These are phyloP conservation scores for Rhizopogon vinicolor DNA, from an alignment of 768 basidiomycete genomes.

Conservation along the genomic window DNA sequence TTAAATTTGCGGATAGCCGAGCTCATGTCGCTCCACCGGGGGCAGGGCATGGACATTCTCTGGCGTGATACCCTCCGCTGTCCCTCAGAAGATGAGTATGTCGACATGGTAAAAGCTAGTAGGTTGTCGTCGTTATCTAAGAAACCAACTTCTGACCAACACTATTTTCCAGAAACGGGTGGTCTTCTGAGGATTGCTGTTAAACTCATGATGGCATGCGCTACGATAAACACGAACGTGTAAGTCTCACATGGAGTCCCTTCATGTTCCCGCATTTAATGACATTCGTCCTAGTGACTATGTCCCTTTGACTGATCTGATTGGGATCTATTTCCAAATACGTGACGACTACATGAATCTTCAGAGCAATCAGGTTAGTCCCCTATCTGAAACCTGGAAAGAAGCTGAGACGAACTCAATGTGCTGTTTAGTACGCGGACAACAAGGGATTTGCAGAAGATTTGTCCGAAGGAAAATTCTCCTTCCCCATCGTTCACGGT, in stretches of 20 bases:
- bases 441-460: slow-evolving; percentile 93
- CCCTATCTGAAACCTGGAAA: too few relatives aligned
- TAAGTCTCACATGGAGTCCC: slow-evolving; percentile 26
- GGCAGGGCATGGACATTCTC: slow-evolving; percentile 88
- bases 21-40: slow-evolving; percentile 82
- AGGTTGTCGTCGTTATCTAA: slow-evolving; percentile 11
- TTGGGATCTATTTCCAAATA: slow-evolving; percentile 57
- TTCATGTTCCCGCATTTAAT: neutral
- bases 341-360: slow-evolving; percentile 48
- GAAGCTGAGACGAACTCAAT: neutral
- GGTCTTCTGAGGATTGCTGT: slow-evolving; percentile 88
- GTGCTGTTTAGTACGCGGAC: slow-evolving; percentile 62
- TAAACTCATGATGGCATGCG: slow-evolving; percentile 92
- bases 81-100: slow-evolving; percentile 92
- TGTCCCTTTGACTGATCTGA: slow-evolving; percentile 51
- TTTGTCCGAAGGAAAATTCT: slow-evolving; percentile 95
- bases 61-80: slow-evolving; percentile 91
- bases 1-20: slow-evolving; percentile 39
- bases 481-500: slow-evolving; percentile 91
- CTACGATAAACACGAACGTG: slow-evolving; percentile 55
- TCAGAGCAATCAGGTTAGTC: slow-evolving; percentile 18
- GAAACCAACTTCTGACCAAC: neutral
- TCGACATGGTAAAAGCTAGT: slow-evolving; percentile 97
- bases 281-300: slow-evolving; percentile 35
- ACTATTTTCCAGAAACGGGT: slow-evolving; percentile 73